phyloP scores from a whole-genome alignment of 768 basidiomycete species.

The Serendipita sp. region DNA sequence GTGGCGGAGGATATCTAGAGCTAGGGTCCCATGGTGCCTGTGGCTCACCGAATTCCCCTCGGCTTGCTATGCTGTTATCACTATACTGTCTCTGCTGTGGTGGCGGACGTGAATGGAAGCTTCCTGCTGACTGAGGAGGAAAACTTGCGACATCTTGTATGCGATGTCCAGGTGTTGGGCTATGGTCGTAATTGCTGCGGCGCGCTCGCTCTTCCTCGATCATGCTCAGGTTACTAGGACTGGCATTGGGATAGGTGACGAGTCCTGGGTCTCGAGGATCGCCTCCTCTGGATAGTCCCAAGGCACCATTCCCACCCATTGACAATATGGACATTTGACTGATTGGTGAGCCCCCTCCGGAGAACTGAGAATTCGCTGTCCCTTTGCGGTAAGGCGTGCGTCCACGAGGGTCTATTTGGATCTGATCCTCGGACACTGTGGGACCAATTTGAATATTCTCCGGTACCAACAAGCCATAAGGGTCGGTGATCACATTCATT shows the following conservation, averaged over 20 bases:
- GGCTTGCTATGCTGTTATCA: neutral
- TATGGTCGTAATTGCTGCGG: neutral
- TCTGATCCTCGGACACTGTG: neutral
- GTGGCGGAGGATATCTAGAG: neutral
- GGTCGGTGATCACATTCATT: neutral
- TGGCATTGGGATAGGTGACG: neutral
- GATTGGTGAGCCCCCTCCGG: neutral
- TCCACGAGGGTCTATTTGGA: neutral
- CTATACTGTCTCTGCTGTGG: neutral
- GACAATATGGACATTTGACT: neutral
- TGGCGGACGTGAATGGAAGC: neutral
- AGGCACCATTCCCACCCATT: neutral
- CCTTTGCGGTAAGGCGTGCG: neutral
- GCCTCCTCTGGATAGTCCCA: neutral
- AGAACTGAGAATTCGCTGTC: neutral
- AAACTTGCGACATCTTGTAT: neutral
- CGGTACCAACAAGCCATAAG: neutral
- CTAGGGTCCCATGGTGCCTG: neutral
- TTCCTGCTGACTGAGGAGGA: too few species aligned
- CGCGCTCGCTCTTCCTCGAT: neutral
- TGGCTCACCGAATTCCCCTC: neutral
- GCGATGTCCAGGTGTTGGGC: neutral
- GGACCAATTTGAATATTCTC: slow-evolving; percentile 7
- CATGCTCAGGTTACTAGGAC: neutral
- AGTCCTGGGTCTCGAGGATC: neutral